These are phyloP conservation scores for Solanum hybrid DNA, from an alignment of 305 asterid genomes.

Conservation along the genomic window DNA sequence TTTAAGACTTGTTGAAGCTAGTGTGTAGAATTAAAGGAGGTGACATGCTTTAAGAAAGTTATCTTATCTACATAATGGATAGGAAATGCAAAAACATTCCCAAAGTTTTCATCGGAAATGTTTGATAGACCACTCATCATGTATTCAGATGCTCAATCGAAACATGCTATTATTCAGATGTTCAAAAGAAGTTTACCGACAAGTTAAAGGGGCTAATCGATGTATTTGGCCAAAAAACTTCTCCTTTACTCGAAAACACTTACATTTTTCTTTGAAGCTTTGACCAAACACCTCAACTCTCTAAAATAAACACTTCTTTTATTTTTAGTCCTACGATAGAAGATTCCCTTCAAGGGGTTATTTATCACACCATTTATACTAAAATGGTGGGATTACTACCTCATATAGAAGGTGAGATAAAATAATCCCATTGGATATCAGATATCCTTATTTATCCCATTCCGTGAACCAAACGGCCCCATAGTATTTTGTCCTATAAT, in stretches of 20 bases:
- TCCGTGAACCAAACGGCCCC: accelerated
- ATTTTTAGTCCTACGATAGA: not conserved
- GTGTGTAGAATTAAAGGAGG: accelerated
- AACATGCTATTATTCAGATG: not conserved
- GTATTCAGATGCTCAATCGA: not conserved
- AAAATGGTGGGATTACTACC: accelerated
- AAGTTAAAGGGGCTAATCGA: not conserved
- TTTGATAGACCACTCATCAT: not conserved
- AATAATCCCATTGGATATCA: accelerated
- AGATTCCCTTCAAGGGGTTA: not conserved
- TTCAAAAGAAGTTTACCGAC: not conserved
- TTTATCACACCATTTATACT: not conserved
- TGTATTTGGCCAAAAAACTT: not conserved
- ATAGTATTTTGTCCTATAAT: not conserved
- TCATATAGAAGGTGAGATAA: not conserved
- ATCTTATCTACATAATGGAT: not conserved
- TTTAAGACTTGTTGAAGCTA: not conserved
- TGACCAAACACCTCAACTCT: not conserved
- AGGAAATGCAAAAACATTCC: not conserved
- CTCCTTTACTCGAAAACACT: not conserved
- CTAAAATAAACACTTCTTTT: not conserved
- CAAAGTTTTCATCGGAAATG: not conserved
- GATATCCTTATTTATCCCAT: not conserved
- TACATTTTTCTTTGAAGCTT: not conserved
- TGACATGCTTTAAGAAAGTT: not conserved